These are phyloP conservation scores for Tulasnella calospora DNA, from an alignment of 768 basidiomycete genomes.

Conservation along the genomic window DNA sequence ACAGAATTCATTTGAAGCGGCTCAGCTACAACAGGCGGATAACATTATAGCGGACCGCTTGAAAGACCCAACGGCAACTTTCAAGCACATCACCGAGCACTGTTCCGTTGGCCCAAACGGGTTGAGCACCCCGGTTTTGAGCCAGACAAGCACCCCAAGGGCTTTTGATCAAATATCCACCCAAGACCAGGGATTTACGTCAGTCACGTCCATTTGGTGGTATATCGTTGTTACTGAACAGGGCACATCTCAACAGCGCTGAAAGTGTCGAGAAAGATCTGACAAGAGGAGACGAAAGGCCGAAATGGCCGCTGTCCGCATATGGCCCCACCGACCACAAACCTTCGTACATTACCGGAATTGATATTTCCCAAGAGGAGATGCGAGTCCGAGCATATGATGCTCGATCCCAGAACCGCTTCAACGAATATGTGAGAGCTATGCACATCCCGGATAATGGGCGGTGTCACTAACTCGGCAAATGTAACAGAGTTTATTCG, in stretches of 20 bases:
- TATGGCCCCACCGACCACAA: constrained; percentile 76
- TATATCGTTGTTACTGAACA: not conserved
- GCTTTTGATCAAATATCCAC: too few relatives aligned
- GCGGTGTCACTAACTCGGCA: not conserved
- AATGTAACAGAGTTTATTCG: constrained; percentile 37
- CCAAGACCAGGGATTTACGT: too few relatives aligned
- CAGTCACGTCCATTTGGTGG: not conserved
- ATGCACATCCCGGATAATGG: not conserved
- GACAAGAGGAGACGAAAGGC: constrained; percentile 56
- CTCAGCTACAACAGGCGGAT: constrained; percentile 52
- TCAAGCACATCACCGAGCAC: constrained; percentile 50
- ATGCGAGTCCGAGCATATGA: constrained; percentile 59
- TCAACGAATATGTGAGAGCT: constrained; percentile 62
- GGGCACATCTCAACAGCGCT: constrained; percentile 40
- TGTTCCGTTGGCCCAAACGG: constrained; percentile 34
- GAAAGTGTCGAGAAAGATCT: constrained; percentile 65
- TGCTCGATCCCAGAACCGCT: constrained; percentile 51
- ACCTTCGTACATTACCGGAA: constrained; percentile 54
- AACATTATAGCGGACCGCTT: constrained; percentile 46
- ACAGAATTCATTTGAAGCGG: constrained; percentile 45
- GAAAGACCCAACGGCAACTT: constrained; percentile 47
- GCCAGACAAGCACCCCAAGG: too few relatives aligned
- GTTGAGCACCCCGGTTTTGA: too few relatives aligned
- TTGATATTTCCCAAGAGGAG: constrained; percentile 78
- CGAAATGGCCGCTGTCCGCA: constrained; percentile 71